phyloP scores from a whole-genome alignment of 805 yeast species.

The Candida yuanshanica region DNA sequence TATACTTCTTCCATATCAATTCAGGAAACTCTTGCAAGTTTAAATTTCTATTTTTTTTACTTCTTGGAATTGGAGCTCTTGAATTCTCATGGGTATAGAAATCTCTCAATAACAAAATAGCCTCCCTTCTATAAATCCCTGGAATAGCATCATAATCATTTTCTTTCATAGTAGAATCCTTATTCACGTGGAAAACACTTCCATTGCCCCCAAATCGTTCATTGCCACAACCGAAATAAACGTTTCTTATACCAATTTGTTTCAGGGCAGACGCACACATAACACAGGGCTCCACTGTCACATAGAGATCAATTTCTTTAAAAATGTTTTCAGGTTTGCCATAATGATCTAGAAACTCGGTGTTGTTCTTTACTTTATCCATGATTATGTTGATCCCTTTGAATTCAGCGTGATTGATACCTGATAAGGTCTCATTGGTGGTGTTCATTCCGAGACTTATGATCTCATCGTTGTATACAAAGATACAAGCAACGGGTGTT shows the following conservation, averaged over 20 bases:
- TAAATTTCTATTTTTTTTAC: conserved; percentile 61
- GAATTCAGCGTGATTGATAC: conserved; percentile 91
- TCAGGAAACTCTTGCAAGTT: conserved; percentile 54
- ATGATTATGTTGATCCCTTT: conserved; percentile 61
- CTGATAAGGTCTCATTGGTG: conserved; percentile 79
- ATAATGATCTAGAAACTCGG: conserved; percentile 13
- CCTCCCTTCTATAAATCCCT: conserved; percentile 75
- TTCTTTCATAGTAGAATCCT: conserved; percentile 30
- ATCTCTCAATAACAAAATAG: conserved; percentile 70
- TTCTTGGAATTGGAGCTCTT: conserved; percentile 75
- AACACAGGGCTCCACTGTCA: conserved; percentile 95
- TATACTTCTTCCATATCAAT: conserved; percentile 48
- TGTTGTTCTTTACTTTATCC: conserved; percentile 23
- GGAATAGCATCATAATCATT: conserved; percentile 55
- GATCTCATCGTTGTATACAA: conserved; percentile 48
- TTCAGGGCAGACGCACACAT: conserved; percentile 94
- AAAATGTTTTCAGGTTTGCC: conserved; percentile 33
- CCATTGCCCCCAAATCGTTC: conserved; percentile 98
- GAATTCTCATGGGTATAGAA: conserved; percentile 85
- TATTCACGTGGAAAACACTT: conserved; percentile 60
- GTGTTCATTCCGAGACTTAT: conserved; percentile 78
- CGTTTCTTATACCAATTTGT: conserved; percentile 68
- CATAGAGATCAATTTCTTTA: conserved; percentile 64
- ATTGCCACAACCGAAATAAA: conserved; percentile 89
- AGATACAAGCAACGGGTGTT: conserved; percentile 82